Base-by-base conservation (phyloP, 1,139 yeast species). In the Kurtzmaniella quercitrusa region DNA sequence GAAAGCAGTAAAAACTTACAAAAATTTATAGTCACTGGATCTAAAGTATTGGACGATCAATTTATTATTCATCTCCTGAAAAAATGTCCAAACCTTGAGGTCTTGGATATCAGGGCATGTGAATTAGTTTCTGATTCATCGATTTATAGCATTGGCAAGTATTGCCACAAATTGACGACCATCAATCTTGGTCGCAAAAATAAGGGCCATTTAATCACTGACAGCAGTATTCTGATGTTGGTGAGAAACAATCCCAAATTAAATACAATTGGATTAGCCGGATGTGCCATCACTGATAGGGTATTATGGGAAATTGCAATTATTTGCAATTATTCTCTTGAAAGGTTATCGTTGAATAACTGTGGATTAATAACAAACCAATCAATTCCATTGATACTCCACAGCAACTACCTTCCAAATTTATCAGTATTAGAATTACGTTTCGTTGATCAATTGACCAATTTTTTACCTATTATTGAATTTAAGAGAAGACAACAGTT, bases 251-350 rank as follows among this genome's bases (percentile, higher is more conserved):
- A 73, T 49, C 73, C 79, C 2, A 59, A 68, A 12, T 65, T 89
- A 36, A 70, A 70, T 39, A 89, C 97, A 0, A 68, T 91, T 39
- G 98, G 98, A 0, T 65, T 88, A 14, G 96, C 98, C 0, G 98
- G 98, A 6, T 88, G 96, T 59, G 71, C 77, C 43, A 74, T 91
- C 21, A 78, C 86, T 16, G 96, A 91, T 63, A 73, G 80, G 39
- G 71, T 85, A 5, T 65, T 91, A 20, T 88, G 95, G 95, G 93
- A 86, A 54, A 65, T 89, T 38, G 93, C 93, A 0, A 60, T 75
- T 19, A 62, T 71, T 47, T 75, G 86, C 45, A 84, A 87, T 30
- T 57, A 58, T 2, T 55, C 65, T 3, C 56, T 91, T 5, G 81
- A 80, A 53, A 71, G 97, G 43, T 66, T 91, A 33, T 85, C 95